Base-by-base conservation (phyloP, 2,329 filamentous ascomycete species). In the Clarireedia homoeocarpa region DNA sequence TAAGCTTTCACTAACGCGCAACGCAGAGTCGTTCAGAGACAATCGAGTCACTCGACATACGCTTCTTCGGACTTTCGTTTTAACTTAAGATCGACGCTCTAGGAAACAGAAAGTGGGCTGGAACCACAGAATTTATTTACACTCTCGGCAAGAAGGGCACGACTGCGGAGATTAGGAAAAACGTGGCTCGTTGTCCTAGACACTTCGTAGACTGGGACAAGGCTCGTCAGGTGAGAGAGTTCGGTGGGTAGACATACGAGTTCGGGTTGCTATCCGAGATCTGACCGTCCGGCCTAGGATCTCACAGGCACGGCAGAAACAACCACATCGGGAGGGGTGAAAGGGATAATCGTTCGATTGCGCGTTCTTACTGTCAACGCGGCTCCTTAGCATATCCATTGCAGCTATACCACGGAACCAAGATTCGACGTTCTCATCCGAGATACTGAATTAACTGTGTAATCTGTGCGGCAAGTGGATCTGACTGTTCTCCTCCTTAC, bases 401-500 rank as follows among this genome's bases (percentile, higher is more conserved):
- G 23, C 44, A 20, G 38, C 42, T 38, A 4, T 27, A 20, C 44
- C 39, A 38, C 51, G 51, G 51, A 53, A 39, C 30, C 42, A 40
- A 53, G 20, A 20, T 20, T 20, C 20, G 20, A 20, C 20, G 20
- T 1, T 20, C 20, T 20, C 20, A 2, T 20, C 20, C 20, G 20
- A 40, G 39, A n/a, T 14, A 23, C 42, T 45, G 20, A 45, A 23
- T 24, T 24, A 50, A 38, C 39, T 20, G 34, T 48, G 51, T 53
- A 36, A 50, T 55, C 52, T 55, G 52, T 55, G 52, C 46, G 46
- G 38, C 46, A 48, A 50, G 52, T 55, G 52, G 52, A 55, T 49
- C 52, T 49, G 36, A 42, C 27, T 56, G 38, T 51, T 56, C 48
- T 46, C 55, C 53, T 59, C 56, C 51, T 36, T 59, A 55, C 58